Conservation (phyloP, 768 basidiomycete species). For the Termitomyces sp. region DNA sequence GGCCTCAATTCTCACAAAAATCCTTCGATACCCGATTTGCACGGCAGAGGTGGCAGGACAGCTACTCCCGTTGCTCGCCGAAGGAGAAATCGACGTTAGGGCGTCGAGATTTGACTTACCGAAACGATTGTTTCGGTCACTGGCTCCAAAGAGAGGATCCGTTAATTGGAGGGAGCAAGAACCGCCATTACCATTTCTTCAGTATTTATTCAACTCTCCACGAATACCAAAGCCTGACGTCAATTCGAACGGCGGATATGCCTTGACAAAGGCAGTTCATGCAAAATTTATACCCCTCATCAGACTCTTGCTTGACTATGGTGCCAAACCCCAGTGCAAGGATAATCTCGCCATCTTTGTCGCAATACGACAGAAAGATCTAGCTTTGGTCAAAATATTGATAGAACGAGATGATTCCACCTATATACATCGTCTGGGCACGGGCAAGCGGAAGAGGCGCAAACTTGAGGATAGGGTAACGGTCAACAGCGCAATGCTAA, state of each 20-base stretch:
- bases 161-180: slow-evolving; percentile 42
- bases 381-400: slow-evolving; percentile 68
- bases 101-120: slow-evolving; percentile 47
- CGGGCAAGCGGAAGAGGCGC: slow-evolving; percentile 36
- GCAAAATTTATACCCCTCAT: slow-evolving; percentile 61
- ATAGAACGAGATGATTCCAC: slow-evolving; percentile 47
- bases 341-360: slow-evolving; percentile 62
- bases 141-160: slow-evolving; percentile 26
- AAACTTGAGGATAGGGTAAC: slow-evolving; percentile 55
- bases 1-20: slow-evolving; percentile 35
- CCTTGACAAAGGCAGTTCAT: slow-evolving; percentile 73
- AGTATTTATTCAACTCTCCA: slow-evolving; percentile 43
- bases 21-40: slow-evolving; percentile 60
- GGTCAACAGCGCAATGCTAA: slow-evolving; percentile 55
- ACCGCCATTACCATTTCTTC: slow-evolving; percentile 60
- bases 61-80: slow-evolving; percentile 31
- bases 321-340: slow-evolving; percentile 65
- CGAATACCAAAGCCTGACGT: slow-evolving; percentile 37
- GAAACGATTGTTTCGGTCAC: slow-evolving; percentile 55
- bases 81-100: slow-evolving; percentile 17
- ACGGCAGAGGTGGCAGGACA: slow-evolving; percentile 44
- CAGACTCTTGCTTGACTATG: slow-evolving; percentile 61
- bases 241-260: slow-evolving; percentile 77
- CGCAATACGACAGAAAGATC: slow-evolving; percentile 68
- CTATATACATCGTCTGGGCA: slow-evolving; percentile 17